Base-by-base conservation (phyloP, 345 rosid genomes). In the Physaria fendleri region DNA sequence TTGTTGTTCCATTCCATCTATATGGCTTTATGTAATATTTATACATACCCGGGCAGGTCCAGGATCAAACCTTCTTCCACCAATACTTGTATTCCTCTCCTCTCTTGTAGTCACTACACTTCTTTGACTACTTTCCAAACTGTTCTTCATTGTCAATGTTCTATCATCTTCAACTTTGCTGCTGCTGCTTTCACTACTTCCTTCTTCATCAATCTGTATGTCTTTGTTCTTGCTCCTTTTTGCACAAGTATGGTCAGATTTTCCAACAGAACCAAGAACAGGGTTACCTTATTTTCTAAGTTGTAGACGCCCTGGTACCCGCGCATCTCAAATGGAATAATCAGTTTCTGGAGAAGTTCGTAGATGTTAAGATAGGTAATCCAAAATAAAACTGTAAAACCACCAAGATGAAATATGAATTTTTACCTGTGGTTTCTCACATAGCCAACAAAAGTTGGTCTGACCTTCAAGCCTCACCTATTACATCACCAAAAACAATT, bases 251-350 rank as follows among this genome's bases (percentile, higher is more conserved):
- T 2, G 6, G 8, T 16, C 72, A 10, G 48, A 16, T 30, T 3
- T 40, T 38, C 32, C 40, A 48, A 12, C 22, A 33, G 77, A 62
- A 48, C 29, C 72, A 68, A 53, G 65, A 64, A 22, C 30, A 5
- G 22, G 40, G 48, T 37, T 47, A 89, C 99, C 97, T 83, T 93
- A 66, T 71, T 93, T 78, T 89, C 97, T 82, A 93, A 68, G 82
- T 93, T 93, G 77, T 83, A 93, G 59, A 89, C 87, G 20, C 93
- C 63, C 50, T 93, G 95, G 74, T 42, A 80, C 9, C 95, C 99
- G 27, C 97, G 78, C 99, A 93, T 89, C 84, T 93, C 99, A 60
- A 89, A 93, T 20, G 97, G 99, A 62, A 93, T 56, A 45, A 89
- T 39, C 66, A 93, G 64, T 76, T 75, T 89, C 97, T 93, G 71